Conservation (phyloP, 2,329 filamentous ascomycete genomes). For the Hysterium pulicare region DNA sequence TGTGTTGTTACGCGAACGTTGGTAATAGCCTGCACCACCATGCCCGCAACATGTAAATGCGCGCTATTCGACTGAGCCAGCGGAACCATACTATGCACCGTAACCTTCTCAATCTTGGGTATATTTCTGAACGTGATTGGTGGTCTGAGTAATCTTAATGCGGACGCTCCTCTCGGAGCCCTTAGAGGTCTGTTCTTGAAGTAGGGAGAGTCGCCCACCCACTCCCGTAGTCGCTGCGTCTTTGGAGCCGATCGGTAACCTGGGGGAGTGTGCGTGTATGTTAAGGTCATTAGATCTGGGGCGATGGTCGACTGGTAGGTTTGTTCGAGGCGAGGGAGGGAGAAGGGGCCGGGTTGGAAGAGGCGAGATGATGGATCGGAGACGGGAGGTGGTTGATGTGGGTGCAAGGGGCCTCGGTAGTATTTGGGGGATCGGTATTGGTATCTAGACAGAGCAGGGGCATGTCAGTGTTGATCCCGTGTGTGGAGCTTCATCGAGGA, state of each 20-base stretch:
- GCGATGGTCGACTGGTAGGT: constrained; percentile 86
- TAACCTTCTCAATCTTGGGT: constrained; percentile 75
- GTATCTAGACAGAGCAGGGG: constrained; percentile 60
- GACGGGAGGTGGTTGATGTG: constrained; percentile 80
- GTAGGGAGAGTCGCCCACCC: constrained; percentile 91
- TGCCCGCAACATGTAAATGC: constrained; percentile 76
- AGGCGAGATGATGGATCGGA: constrained; percentile 85
- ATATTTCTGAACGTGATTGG: constrained; percentile 77
- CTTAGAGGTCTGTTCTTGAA: constrained; percentile 86
- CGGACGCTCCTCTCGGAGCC: constrained; percentile 75
- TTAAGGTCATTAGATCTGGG: constrained; percentile 81
- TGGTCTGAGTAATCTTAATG: constrained; percentile 65
- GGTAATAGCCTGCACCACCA: constrained; percentile 81
- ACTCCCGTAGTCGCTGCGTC: constrained; percentile 69
- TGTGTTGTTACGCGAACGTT: constrained; percentile 71
- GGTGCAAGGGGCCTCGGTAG: constrained; percentile 88
- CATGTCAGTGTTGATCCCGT: background rate
- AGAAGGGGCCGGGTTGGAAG: constrained; percentile 89
- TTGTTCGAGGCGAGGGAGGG: constrained; percentile 79
- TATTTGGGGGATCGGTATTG: constrained; percentile 93
- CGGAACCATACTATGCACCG: constrained; percentile 71
- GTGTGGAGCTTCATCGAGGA: no score
- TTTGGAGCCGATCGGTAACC: constrained; percentile 62
- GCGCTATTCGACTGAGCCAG: constrained; percentile 67
- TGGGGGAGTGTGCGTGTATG: constrained; percentile 81